Evolutionary conservation across 2,329 filamentous ascomycete species (phyloP).

Genomic region (Aspergillus jensenii): DNA sequence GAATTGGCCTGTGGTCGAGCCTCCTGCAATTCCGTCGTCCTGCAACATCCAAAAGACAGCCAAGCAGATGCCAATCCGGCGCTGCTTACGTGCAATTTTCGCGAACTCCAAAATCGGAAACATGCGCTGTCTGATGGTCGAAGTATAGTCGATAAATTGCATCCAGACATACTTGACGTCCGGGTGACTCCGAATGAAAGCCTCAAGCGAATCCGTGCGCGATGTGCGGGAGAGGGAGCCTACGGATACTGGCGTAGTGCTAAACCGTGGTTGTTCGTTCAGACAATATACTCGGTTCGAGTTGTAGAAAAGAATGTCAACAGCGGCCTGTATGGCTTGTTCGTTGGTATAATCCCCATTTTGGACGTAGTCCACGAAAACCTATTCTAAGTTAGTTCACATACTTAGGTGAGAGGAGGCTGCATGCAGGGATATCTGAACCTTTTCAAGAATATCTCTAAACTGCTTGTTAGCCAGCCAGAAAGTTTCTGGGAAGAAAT

Average conservation of each 20-base stretch:
- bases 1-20: constrained; percentile 64
- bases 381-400: constrained; percentile 40
- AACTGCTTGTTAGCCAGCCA: constrained; percentile 72
- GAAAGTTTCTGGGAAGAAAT: constrained; percentile 77
- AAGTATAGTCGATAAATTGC: constrained; percentile 78
- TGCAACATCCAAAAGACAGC: constrained; percentile 67
- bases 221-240: background rate
- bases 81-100: constrained; percentile 46
- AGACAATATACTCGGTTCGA: constrained; percentile 74
- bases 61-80: constrained; percentile 62
- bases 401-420: constrained; percentile 17
- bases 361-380: constrained; percentile 67
- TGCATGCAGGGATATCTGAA: constrained; percentile 29
- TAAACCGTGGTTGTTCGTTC: constrained; percentile 34
- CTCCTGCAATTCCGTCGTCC: constrained; percentile 58
- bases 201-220: constrained; percentile 33
- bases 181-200: constrained; percentile 53
- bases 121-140: constrained; percentile 64
- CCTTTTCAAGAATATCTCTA: constrained; percentile 66
- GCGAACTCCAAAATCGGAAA: constrained; percentile 63
- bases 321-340: constrained; percentile 64
- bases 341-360: constrained; percentile 60
- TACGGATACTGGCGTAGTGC: constrained; percentile 7
- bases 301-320: constrained; percentile 73
- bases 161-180: constrained; percentile 67